A percentile compares a stretch with the other conserved stretches of the same genome.
These are phyloP conservation scores for Gossypium anomalum DNA, from an alignment of 345 rosid genomes.

Conservation along the genomic window DNA sequence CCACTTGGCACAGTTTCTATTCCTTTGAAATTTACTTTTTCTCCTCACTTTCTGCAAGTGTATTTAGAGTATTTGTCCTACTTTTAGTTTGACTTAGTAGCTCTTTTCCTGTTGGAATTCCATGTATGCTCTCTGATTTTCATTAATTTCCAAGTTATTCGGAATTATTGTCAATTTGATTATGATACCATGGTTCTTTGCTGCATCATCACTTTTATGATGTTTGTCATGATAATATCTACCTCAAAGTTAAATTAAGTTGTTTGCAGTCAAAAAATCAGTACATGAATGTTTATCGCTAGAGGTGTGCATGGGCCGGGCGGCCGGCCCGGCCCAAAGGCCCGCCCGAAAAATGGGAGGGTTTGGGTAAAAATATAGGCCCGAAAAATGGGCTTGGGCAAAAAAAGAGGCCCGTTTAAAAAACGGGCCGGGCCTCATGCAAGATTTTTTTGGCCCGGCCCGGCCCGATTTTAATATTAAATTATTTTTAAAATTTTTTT, in stretches of 20 bases:
- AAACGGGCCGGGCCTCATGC: no score
- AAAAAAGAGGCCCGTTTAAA: no score
- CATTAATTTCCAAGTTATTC: not conserved
- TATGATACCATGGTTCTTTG: not conserved
- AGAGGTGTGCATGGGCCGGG: no score
- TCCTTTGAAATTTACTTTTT: not conserved
- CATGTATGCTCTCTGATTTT: not conserved
- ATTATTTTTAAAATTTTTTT: no score
- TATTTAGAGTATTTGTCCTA: not conserved
- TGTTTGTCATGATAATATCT: not conserved
- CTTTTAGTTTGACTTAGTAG: conserved; percentile 4
- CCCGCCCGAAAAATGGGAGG: no score
- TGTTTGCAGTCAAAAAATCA: not conserved
- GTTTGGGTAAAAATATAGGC: no score
- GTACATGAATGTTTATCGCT: not conserved
- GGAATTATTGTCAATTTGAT: not conserved
- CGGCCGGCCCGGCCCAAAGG: no score
- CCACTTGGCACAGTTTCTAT: not conserved
- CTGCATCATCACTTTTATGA: not conserved
- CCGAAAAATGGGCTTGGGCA: no score
- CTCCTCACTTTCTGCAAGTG: not conserved
- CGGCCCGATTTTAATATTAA: no score
- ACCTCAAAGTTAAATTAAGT: not conserved
- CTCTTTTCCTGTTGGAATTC: conserved; percentile 4
- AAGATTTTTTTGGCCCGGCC: no score